Evolutionary conservation across 2,329 filamentous ascomycete species (phyloP).

Genomic region (Aspergillus sp.): DNA sequence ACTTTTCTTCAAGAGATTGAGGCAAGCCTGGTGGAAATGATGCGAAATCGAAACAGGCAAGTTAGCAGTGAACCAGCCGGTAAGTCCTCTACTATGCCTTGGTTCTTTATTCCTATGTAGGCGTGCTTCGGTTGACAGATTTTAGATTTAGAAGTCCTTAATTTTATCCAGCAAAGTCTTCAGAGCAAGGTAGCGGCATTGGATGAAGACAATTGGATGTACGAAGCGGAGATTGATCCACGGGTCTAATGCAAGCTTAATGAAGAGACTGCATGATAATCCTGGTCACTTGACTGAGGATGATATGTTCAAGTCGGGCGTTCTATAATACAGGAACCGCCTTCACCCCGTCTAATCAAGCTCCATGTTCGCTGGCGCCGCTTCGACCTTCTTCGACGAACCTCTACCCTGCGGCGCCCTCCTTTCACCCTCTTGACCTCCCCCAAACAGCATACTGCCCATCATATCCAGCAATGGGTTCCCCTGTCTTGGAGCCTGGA

Average conservation of each 20-base stretch:
- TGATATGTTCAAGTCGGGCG: no score
- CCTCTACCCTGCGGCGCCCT: conserved; percentile 28
- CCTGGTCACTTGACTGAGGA: no score
- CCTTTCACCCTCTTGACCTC: conserved; percentile 44
- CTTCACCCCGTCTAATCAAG: conserved; percentile 32
- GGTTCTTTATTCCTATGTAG: no score
- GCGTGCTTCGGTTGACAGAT: conserved; percentile 2
- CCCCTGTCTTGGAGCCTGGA: conserved; percentile 79
- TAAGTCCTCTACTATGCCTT: conserved; percentile 30
- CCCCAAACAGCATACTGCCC: conserved; percentile 86
- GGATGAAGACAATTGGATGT: conserved; percentile 88
- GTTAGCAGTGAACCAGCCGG: conserved; percentile 61
- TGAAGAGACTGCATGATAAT: no score
- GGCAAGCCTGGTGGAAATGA: conserved; percentile 40
- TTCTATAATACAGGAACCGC: neutral
- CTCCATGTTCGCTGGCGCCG: conserved; percentile 40
- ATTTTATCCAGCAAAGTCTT: conserved; percentile 65
- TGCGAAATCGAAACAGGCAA: conserved; percentile 42
- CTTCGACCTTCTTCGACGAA: conserved; percentile 44
- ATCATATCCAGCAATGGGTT: conserved; percentile 98
- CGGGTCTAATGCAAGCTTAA: conserved; percentile 13
- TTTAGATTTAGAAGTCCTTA: conserved; percentile 56
- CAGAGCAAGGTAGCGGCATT: conserved; percentile 67
- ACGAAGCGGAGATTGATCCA: conserved; percentile 61
- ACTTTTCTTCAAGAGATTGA: conserved; percentile 35